Conservation (phyloP, 2,329 filamentous ascomycete species). For the Aspergillus quadrilineatus region DNA sequence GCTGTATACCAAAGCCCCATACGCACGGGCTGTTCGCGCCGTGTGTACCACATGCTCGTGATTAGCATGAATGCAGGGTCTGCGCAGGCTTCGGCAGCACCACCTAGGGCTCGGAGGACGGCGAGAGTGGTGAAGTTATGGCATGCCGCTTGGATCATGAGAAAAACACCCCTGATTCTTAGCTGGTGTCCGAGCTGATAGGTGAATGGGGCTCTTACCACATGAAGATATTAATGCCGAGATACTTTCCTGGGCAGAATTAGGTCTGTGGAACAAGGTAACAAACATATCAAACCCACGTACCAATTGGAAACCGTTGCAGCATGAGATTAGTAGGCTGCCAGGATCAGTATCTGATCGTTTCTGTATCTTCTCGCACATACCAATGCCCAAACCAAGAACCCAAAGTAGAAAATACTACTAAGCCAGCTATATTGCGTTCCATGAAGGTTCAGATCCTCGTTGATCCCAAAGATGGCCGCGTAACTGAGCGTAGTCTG, state of each 20-base stretch:
- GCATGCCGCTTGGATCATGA: conserved; percentile 55
- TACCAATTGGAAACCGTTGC: conserved; percentile 53
- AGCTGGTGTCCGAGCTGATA: no score
- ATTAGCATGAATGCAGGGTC: conserved; percentile 65
- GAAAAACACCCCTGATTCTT: conserved; percentile 45
- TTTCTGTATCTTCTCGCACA: neutral
- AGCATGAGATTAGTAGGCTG: conserved; percentile 54
- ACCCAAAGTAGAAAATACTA: conserved; percentile 58
- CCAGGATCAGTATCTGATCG: neutral
- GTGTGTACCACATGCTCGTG: conserved; percentile 65
- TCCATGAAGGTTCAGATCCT: conserved; percentile 58
- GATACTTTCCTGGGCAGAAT: conserved; percentile 46
- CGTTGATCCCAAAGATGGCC: conserved; percentile 63
- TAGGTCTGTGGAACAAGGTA: neutral
- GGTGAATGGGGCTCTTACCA: conserved; percentile 36
- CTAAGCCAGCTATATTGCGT: conserved; percentile 59
- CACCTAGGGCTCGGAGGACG: conserved; percentile 57
- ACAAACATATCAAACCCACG: neutral
- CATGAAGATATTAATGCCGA: conserved; percentile 59
- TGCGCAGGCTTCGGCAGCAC: conserved; percentile 57
- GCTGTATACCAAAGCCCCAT: conserved; percentile 62
- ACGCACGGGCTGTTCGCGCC: conserved; percentile 60
- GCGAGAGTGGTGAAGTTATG: conserved; percentile 56
- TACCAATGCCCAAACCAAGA: conserved; percentile 52
- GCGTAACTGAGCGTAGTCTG: conserved; percentile 62